phyloP scores from a whole-genome alignment of 177 flowering plant species.

The Vitis hybrid region DNA sequence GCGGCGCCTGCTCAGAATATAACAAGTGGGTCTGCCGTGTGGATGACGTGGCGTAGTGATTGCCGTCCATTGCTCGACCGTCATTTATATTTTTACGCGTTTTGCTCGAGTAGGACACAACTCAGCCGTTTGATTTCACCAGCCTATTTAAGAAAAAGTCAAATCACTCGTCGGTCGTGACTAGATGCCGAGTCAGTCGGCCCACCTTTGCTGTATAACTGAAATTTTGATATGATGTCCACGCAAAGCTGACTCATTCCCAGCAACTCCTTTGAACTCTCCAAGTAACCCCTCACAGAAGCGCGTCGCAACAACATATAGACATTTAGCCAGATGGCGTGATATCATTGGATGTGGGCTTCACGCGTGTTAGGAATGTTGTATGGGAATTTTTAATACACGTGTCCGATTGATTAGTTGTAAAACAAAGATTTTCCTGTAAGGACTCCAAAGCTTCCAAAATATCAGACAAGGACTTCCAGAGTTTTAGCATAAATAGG shows the following conservation, averaged over 20 bases:
- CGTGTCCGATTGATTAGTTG: not conserved
- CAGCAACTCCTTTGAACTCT: too few species aligned
- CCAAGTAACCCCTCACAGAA: not conserved
- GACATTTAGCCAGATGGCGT: too few species aligned
- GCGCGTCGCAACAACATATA: not conserved
- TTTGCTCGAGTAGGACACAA: not conserved
- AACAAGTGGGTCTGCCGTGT: not conserved
- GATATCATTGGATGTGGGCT: too few species aligned
- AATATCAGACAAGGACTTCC: constrained; percentile 22
- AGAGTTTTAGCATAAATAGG: constrained; percentile 20
- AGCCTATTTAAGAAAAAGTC: not conserved
- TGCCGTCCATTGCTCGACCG: not conserved
- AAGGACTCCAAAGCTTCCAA: constrained; percentile 25
- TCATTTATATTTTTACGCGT: not conserved
- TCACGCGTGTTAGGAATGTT: not conserved
- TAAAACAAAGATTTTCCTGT: constrained; percentile 5
- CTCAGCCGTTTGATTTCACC: not conserved
- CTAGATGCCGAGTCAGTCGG: constrained; percentile 25
- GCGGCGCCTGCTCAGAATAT: too few species aligned
- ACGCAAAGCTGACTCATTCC: constrained; percentile 29
- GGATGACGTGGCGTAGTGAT: not conserved
- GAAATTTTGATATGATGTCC: constrained; percentile 13
- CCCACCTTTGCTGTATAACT: not conserved
- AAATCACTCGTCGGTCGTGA: constrained; percentile 15
- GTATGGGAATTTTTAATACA: not conserved